These are phyloP conservation scores for Begonia loranthoides DNA, from an alignment of 306 rosid genomes.

Conservation along the genomic window DNA sequence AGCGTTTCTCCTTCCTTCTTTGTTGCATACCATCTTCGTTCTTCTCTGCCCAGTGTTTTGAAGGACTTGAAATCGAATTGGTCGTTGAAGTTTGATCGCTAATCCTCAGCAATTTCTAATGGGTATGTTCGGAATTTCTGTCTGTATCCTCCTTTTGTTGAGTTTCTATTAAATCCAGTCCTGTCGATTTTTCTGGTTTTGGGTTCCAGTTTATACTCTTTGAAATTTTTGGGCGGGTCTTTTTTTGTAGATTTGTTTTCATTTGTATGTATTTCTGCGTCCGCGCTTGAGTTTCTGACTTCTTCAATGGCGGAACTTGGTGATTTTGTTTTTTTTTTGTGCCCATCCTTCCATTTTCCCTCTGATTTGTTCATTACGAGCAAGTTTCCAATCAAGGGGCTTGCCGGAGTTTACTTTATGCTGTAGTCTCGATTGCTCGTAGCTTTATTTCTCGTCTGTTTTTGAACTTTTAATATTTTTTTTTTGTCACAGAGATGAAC, in stretches of 20 bases:
- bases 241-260: constrained; percentile 26
- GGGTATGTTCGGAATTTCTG: constrained; percentile 33
- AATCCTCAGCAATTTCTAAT: constrained; percentile 28
- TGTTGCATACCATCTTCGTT: background rate
- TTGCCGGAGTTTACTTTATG: background rate
- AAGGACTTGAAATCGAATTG: constrained; percentile 17
- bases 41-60: constrained; percentile 5
- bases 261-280: constrained; percentile 7
- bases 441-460: background rate
- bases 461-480: background rate
- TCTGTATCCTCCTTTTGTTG: no score
- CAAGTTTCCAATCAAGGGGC: background rate
- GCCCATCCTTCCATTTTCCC: background rate
- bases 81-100: constrained; percentile 20
- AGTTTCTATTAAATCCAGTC: no score
- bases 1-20: background rate
- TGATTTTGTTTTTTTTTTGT: background rate
- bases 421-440: background rate
- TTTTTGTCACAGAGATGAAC: constrained; percentile 40
- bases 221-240: no score
- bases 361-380: background rate
- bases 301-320: background rate
- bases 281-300: constrained; percentile 4
- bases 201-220: no score
- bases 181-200: no score